phyloP scores from a whole-genome alignment of 257 asterid species.

The Rehmannia glutinosa region DNA sequence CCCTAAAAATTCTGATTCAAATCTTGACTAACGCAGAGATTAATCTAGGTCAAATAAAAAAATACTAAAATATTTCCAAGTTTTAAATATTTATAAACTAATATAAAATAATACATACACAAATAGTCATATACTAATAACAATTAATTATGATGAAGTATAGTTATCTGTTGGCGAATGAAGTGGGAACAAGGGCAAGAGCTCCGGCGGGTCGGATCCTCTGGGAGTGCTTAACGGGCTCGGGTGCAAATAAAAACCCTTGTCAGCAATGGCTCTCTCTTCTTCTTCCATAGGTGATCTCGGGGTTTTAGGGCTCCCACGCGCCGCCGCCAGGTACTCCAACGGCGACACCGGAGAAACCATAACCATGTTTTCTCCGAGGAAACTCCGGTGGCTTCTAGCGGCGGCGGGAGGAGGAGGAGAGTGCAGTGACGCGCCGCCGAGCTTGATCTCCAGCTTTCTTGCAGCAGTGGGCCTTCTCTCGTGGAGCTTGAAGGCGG shows the following conservation, averaged over 20 bases:
- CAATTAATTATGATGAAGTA: not conserved
- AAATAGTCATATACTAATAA: too few species aligned
- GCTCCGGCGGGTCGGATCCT: slow-evolving; percentile 72
- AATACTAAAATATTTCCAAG: not conserved
- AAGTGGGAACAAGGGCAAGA: slow-evolving; percentile 76
- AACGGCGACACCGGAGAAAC: slow-evolving; percentile 73
- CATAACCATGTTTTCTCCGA: slow-evolving; percentile 33
- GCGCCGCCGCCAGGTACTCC: slow-evolving; percentile 45
- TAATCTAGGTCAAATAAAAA: too few species aligned
- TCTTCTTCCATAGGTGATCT: slow-evolving; percentile 53
- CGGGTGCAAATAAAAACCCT: slow-evolving; percentile 74
- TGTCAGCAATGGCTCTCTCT: slow-evolving; percentile 57
- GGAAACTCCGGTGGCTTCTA: slow-evolving; percentile 14
- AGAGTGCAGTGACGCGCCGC: slow-evolving; percentile 20
- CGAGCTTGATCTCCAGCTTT: slow-evolving; percentile 61
- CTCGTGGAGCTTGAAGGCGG: slow-evolving; percentile 68
- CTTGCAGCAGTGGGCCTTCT: slow-evolving; percentile 50
- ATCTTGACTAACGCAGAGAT: too few species aligned
- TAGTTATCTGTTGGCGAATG: slow-evolving; percentile 36
- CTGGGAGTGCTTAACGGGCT: slow-evolving; percentile 56
- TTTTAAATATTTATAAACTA: not conserved
- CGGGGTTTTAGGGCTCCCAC: slow-evolving; percentile 49
- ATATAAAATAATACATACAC: not conserved
- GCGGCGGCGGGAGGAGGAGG: slow-evolving; percentile 8
- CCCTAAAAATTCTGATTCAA: not conserved